These are phyloP conservation scores for Neurospora terricola DNA, from an alignment of 495 filamentous ascomycete species.

Conservation along the genomic window DNA sequence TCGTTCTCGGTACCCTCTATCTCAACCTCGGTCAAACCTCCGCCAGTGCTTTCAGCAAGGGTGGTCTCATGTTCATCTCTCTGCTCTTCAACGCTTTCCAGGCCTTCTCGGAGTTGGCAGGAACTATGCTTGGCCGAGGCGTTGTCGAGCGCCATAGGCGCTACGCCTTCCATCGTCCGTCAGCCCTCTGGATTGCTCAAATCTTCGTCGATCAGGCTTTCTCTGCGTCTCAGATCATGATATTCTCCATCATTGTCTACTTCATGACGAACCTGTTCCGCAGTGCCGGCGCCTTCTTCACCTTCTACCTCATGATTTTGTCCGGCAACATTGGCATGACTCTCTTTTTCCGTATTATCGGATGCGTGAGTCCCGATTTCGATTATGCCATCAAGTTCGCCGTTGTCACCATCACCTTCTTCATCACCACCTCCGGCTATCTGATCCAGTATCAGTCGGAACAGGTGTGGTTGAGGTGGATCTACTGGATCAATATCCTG, in stretches of 20 bases:
- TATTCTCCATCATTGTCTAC: constrained; percentile 70
- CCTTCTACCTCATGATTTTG: constrained; percentile 61
- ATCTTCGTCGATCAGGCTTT: constrained; percentile 71
- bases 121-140: constrained; percentile 61
- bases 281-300: constrained; percentile 67
- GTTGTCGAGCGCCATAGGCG: constrained; percentile 73
- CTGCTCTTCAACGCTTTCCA: constrained; percentile 75
- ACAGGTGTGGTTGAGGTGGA: constrained; percentile 70
- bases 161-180: constrained; percentile 70
- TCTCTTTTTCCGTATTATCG: constrained; percentile 68
- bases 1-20: constrained; percentile 71
- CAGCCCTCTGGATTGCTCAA: constrained; percentile 70
- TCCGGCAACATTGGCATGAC: constrained; percentile 69
- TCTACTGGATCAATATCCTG: constrained; percentile 72
- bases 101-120: constrained; percentile 61
- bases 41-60: constrained; percentile 64
- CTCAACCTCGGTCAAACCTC: constrained; percentile 55
- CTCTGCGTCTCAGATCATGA: constrained; percentile 51
- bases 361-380: constrained; percentile 71
- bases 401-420: constrained; percentile 63
- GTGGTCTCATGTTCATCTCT: constrained; percentile 65
- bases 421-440: constrained; percentile 72
- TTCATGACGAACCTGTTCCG: constrained; percentile 64
- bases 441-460: constrained; percentile 61
- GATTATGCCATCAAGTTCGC: constrained; percentile 80